Evolutionary conservation across 176 grass and related monocot genomes (phyloP).

Genomic region (Avena insularis): DNA sequence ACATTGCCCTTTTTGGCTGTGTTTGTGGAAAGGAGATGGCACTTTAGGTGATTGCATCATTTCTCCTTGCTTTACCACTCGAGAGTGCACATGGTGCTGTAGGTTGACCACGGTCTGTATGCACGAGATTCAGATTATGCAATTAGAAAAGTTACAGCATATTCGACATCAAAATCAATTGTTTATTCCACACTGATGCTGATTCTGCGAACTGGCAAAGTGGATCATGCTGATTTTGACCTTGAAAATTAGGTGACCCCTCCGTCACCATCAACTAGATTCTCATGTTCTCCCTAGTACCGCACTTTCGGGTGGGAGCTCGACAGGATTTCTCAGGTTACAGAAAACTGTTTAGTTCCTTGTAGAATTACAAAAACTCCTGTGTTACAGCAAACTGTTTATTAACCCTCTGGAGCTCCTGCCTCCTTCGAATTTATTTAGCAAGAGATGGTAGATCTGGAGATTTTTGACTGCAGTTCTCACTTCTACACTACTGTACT

Average conservation of each 20-base stretch:
- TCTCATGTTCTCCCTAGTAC: neutral
- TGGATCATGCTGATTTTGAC: slow-evolving; percentile 11
- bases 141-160: slow-evolving; percentile 3
- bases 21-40: neutral
- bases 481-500: neutral
- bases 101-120: slow-evolving; percentile 41
- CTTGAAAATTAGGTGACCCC: slow-evolving; percentile 18
- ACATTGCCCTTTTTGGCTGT: neutral
- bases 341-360: neutral
- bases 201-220: slow-evolving; percentile 4
- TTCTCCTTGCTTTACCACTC: slow-evolving; percentile 11
- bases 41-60: slow-evolving; percentile 44
- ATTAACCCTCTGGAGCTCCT: too few species aligned
- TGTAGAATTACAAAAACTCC: neutral
- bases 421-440: too few species aligned
- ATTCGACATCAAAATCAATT: slow-evolving; percentile 16
- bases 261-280: slow-evolving; percentile 40
- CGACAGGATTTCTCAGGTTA: slow-evolving; percentile 5
- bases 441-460: slow-evolving; percentile 1
- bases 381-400: neutral
- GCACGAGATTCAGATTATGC: neutral
- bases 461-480: neutral
- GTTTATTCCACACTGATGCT: neutral
- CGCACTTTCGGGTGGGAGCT: neutral
- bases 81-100: slow-evolving; percentile 25